A percentile compares a stretch with the other conserved stretches of the same genome.
phyloP scores from a whole-genome alignment of 148 eudicot species.

The Drosera capensis region DNA sequence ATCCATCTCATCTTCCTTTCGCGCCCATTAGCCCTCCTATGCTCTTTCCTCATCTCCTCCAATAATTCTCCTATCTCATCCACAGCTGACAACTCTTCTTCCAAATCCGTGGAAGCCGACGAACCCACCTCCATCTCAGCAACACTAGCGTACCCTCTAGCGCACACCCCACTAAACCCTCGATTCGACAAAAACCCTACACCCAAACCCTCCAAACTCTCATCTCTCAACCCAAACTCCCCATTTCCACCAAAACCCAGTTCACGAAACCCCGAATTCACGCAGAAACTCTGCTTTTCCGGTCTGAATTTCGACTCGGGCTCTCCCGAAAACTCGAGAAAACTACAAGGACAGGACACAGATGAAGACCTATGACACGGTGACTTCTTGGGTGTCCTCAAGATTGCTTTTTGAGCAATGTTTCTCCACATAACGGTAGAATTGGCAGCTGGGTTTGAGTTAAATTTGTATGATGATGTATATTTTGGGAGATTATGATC shows the following conservation, averaged over 20 bases:
- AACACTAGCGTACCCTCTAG: slow-evolving; percentile 45
- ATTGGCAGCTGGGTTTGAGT: slow-evolving; percentile 9
- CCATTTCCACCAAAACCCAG: slow-evolving; percentile 25
- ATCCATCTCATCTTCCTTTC: slow-evolving; percentile 4
- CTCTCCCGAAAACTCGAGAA: slow-evolving; percentile 26
- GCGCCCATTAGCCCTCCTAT: slow-evolving; percentile 11
- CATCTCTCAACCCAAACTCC: slow-evolving; percentile 17
- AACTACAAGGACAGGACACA: slow-evolving; percentile 22
- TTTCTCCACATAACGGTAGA: slow-evolving; percentile 53
- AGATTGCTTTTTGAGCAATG: slow-evolving; percentile 24
- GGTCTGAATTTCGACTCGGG: slow-evolving; percentile 16
- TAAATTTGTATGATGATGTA: slow-evolving; percentile 8
- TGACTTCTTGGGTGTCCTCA: slow-evolving; percentile 20
- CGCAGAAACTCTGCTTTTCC: slow-evolving; percentile 12
- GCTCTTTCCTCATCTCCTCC: slow-evolving; percentile 47
- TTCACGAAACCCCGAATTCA: slow-evolving; percentile 16
- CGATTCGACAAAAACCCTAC: slow-evolving; percentile 15
- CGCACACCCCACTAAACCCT: slow-evolving; percentile 20
- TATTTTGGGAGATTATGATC: slow-evolving; percentile 12
- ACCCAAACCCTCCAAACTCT: slow-evolving; percentile 11
- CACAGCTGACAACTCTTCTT: slow-evolving; percentile 31
- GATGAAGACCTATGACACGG: slow-evolving; percentile 7
- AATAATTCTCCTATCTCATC: slow-evolving; percentile 56
- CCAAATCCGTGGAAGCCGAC: slow-evolving; percentile 29
- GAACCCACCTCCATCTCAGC: slow-evolving; percentile 44